A percentile compares a stretch with the other conserved stretches of the same genome.
Evolutionary conservation across 1,284 basidiomycete species (phyloP).

Genomic region (Ustilago lituana): DNA sequence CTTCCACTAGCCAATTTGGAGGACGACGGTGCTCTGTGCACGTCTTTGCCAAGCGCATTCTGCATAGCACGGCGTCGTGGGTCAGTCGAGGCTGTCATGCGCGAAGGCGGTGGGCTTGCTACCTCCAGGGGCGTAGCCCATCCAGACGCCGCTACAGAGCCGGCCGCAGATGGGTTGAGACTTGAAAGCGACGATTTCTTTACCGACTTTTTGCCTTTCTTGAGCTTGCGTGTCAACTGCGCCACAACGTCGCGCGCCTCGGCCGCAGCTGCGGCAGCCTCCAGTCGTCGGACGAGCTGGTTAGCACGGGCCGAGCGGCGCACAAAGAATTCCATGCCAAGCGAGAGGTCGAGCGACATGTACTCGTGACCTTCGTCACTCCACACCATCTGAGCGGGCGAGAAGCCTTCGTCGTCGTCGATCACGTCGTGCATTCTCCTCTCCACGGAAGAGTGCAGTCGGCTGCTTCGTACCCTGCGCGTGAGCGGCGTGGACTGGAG

Average conservation of each 20-base stretch:
- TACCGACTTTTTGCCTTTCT: conserved; percentile 40
- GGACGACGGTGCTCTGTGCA: conserved; percentile 12
- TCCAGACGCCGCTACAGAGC: conserved; percentile 33
- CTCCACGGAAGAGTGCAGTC: conserved; percentile 42
- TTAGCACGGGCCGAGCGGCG: conserved; percentile 57
- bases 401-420: conserved; percentile 35
- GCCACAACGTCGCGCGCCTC: conserved; percentile 45
- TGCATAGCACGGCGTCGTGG: conserved; percentile 45
- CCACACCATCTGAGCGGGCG: conserved; percentile 54
- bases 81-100: conserved; percentile 38
- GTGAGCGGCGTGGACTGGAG: conserved; percentile 49
- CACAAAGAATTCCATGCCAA: conserved; percentile 63
- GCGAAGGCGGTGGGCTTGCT: conserved; percentile 43
- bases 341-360: conserved; percentile 51
- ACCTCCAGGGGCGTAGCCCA: conserved; percentile 42
- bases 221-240: conserved; percentile 37
- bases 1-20: conserved; percentile 24
- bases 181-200: conserved; percentile 33
- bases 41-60: conserved; percentile 30
- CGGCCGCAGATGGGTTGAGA: conserved; percentile 37
- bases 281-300: conserved; percentile 55
- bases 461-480: conserved; percentile 30
- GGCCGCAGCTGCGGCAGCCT: conserved; percentile 49
- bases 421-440: conserved; percentile 42
- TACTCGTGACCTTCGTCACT: conserved; percentile 59